A percentile compares a stretch with the other conserved stretches of the same genome.
Conservation (phyloP, 306 rosid species). For the Vigna trinervia region DNA sequence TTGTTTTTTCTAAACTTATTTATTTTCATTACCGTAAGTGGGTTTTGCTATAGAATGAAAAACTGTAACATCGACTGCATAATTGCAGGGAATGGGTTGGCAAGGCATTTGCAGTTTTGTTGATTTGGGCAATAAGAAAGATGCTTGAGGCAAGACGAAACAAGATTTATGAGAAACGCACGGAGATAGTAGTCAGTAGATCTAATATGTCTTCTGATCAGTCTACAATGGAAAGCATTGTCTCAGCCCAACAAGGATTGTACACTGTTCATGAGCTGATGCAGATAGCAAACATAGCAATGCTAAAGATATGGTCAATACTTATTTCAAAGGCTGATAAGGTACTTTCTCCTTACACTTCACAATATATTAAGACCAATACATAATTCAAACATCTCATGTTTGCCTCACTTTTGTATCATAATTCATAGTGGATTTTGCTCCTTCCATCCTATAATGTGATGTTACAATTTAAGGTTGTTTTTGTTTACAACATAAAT, state of each 20-base stretch:
- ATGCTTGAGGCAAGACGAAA: conserved; percentile 68
- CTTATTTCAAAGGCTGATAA: conserved; percentile 74
- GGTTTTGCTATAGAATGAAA: conserved; percentile 4
- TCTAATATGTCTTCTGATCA: conserved; percentile 57
- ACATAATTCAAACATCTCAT: too few species aligned
- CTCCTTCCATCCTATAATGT: too few species aligned
- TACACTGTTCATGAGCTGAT: conserved; percentile 68
- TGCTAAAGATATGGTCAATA: conserved; percentile 82
- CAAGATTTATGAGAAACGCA: conserved; percentile 52
- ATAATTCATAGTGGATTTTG: too few species aligned
- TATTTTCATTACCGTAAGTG: not conserved
- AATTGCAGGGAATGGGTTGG: conserved; percentile 91
- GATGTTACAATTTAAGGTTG: not conserved
- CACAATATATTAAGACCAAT: too few species aligned
- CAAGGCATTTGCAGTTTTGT: conserved; percentile 67
- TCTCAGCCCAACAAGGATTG: conserved; percentile 82
- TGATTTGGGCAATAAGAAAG: conserved; percentile 63
- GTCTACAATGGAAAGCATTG: conserved; percentile 76
- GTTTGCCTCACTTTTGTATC: not conserved
- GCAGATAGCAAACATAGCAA: conserved; percentile 67
- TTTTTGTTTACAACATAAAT: not conserved
- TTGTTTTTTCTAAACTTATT: not conserved
- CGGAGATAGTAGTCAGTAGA: conserved; percentile 67
- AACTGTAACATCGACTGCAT: conserved; percentile 20
- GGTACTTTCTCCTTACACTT: conserved; percentile 55